Percentiles rank a stretch among this genome's conserved stretches.
These are phyloP conservation scores for Colletotrichum coccodes DNA, from an alignment of 2,329 filamentous ascomycete genomes.

Conservation along the genomic window DNA sequence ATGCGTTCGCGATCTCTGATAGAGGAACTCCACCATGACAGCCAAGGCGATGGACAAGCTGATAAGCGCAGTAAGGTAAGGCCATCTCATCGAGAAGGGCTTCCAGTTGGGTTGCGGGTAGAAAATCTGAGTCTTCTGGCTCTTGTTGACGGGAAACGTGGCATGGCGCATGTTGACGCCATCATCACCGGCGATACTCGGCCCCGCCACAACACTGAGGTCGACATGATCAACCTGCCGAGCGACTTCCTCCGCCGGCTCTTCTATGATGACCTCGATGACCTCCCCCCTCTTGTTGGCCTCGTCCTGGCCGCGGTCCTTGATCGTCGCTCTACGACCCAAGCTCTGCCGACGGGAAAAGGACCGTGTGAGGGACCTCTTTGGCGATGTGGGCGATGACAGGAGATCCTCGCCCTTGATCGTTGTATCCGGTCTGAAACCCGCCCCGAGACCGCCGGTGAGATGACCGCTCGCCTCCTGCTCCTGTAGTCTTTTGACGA, in stretches of 20 bases:
- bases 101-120: slow-evolving; percentile 75
- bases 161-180: slow-evolving; percentile 47
- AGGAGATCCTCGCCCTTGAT: slow-evolving; percentile 63
- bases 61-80: slow-evolving; percentile 65
- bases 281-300: slow-evolving; percentile 69
- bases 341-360: slow-evolving; percentile 49
- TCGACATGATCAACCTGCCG: slow-evolving; percentile 52
- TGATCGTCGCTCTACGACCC: slow-evolving; percentile 53
- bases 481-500: slow-evolving; percentile 56
- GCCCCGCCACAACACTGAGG: slow-evolving; percentile 61
- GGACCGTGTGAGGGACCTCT: slow-evolving; percentile 50
- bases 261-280: slow-evolving; percentile 66
- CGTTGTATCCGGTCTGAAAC: slow-evolving; percentile 58
- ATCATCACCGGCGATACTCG: slow-evolving; percentile 39
- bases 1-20: slow-evolving; percentile 55
- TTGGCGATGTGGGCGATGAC: slow-evolving; percentile 44
- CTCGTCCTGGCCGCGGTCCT: slow-evolving; percentile 63
- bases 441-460: slow-evolving; percentile 68
- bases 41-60: slow-evolving; percentile 63
- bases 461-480: slow-evolving; percentile 65
- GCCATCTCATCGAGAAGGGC: slow-evolving; percentile 72
- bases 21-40: slow-evolving; percentile 64
- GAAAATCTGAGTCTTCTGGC: slow-evolving; percentile 60
- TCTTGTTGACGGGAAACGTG: slow-evolving; percentile 46
- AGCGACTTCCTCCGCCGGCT: slow-evolving; percentile 24